Percentiles rank a stretch among this genome's conserved stretches.
Evolutionary conservation across 1,139 yeast genomes (phyloP).

Genomic region (Geotrichum europaeum): DNA sequence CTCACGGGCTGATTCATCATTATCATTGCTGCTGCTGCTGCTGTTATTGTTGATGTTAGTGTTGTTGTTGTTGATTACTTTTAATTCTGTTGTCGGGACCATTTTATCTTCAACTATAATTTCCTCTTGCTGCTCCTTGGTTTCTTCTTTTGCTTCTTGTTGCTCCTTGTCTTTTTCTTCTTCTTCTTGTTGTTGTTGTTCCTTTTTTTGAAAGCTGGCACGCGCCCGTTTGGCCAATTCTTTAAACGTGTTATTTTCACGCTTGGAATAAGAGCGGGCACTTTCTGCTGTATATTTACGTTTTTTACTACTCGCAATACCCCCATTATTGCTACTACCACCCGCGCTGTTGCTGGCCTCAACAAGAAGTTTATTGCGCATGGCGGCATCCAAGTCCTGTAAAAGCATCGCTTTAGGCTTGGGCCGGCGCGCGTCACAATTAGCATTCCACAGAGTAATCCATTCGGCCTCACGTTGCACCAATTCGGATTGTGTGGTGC

Average conservation of each 20-base stretch:
- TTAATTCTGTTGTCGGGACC: not conserved
- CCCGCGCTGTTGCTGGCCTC: constrained; percentile 22
- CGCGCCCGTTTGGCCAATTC: constrained; percentile 17
- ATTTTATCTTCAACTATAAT: not conserved
- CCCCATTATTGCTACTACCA: constrained; percentile 10
- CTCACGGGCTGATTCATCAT: too few relatives aligned
- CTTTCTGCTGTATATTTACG: constrained; percentile 18
- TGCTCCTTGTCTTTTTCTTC: constrained; percentile 17
- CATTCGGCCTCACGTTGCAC: constrained; percentile 74
- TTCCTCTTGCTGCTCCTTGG: not conserved
- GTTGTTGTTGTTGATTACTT: not conserved
- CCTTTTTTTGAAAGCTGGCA: constrained; percentile 21
- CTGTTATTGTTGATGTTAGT: not conserved
- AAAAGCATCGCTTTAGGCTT: constrained; percentile 49
- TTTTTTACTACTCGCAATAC: constrained; percentile 25
- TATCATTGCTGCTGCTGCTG: too few relatives aligned
- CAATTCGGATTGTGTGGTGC: constrained; percentile 48
- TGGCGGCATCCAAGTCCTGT: constrained; percentile 70
- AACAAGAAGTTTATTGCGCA: not conserved
- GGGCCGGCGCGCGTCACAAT: constrained; percentile 71
- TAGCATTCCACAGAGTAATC: constrained; percentile 75
- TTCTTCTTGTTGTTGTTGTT: constrained; percentile 18
- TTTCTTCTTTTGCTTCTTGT: constrained; percentile 14
- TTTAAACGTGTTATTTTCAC: constrained; percentile 19
- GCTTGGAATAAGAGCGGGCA: constrained; percentile 12